phyloP scores from a whole-genome alignment of 306 rosid species.

The Castanospermum australe region DNA sequence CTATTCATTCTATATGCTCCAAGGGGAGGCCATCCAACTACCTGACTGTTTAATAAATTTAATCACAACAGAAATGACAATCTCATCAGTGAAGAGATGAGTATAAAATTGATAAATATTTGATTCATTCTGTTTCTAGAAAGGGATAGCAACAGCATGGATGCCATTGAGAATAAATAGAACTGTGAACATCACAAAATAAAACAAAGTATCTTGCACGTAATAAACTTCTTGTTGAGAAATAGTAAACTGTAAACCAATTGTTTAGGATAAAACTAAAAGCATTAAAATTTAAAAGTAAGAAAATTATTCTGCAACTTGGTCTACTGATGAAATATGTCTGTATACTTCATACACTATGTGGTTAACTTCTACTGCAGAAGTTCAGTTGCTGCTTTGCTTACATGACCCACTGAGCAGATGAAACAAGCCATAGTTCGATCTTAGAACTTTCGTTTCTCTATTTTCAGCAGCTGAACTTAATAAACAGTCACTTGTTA shows the following conservation, averaged over 20 bases:
- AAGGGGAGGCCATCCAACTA: slow-evolving; percentile 99
- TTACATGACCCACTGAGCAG: background rate
- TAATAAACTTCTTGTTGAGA: slow-evolving; percentile 6
- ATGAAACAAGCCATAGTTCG: background rate
- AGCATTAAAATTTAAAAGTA: background rate
- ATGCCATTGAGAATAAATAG: background rate
- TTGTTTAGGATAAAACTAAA: background rate
- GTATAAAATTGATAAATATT: background rate
- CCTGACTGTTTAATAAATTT: slow-evolving; percentile 64
- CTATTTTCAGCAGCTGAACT: background rate
- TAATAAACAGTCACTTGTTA: background rate
- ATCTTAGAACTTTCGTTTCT: background rate
- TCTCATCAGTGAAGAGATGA: slow-evolving; percentile 23
- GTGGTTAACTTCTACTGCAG: background rate
- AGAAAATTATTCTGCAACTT: slow-evolving; percentile 1
- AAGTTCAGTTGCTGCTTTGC: background rate
- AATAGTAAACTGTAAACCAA: background rate
- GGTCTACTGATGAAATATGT: background rate
- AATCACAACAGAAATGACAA: slow-evolving; percentile 32
- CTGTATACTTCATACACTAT: background rate
- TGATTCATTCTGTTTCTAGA: background rate
- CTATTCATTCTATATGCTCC: slow-evolving; percentile 75
- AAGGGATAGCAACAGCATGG: background rate
- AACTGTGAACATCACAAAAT: background rate
- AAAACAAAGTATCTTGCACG: background rate